Evolutionary conservation across 805 yeast genomes (phyloP).

Genomic region (Metschnikowia santaceciliae): DNA sequence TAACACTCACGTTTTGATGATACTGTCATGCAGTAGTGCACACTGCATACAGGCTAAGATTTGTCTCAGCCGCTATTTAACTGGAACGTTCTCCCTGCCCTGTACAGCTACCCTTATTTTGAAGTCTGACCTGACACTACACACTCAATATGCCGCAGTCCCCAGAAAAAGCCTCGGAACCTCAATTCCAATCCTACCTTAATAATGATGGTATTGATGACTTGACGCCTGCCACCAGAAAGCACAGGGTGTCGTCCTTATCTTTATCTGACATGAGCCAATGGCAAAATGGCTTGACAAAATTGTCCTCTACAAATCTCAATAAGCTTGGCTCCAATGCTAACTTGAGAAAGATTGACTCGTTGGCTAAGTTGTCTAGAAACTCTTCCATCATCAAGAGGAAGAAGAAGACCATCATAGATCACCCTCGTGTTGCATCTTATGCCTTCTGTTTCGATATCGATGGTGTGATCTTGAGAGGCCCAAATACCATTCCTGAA

Average conservation of each 20-base stretch:
- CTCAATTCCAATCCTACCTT: slow-evolving; percentile 48
- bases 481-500: slow-evolving; percentile 79
- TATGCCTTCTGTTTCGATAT: slow-evolving; percentile 92
- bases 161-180: slow-evolving; percentile 12
- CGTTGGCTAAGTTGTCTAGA: slow-evolving; percentile 43
- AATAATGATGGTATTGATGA: slow-evolving; percentile 73
- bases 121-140: not conserved
- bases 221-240: slow-evolving; percentile 57
- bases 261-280: slow-evolving; percentile 64
- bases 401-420: slow-evolving; percentile 51
- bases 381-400: slow-evolving; percentile 44
- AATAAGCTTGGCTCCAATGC: slow-evolving; percentile 30
- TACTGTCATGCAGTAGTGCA: slow-evolving; percentile 4
- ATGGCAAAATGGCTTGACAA: slow-evolving; percentile 51
- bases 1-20: not conserved
- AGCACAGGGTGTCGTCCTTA: slow-evolving; percentile 59
- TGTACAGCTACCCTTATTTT: not conserved
- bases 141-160: slow-evolving; percentile 3
- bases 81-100: slow-evolving; percentile 2
- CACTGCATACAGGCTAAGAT: not conserved
- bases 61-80: slow-evolving; percentile 3
- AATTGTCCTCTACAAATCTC: slow-evolving; percentile 35
- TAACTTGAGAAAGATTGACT: slow-evolving; percentile 41
- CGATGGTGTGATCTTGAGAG: slow-evolving; percentile 85
- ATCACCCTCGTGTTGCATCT: slow-evolving; percentile 70